Percentiles rank a stretch among this genome's conserved stretches.
Evolutionary conservation across 345 rosid genomes (phyloP).

Genomic region (Salix viminalis): DNA sequence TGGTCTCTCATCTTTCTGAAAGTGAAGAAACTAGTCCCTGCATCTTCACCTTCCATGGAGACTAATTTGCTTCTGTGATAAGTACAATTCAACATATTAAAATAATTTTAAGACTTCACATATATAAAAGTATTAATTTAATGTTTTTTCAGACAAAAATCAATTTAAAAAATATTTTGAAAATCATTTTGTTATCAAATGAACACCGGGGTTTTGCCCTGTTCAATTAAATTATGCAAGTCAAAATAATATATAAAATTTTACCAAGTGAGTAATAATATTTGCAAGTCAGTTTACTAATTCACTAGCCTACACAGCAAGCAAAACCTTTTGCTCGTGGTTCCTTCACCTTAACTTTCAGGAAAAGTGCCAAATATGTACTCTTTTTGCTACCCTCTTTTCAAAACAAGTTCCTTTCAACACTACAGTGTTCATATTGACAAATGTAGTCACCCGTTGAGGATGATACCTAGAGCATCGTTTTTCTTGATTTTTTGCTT

Average conservation of each 20-base stretch:
- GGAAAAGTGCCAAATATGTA: neutral
- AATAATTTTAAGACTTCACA: no score
- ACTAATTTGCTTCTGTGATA: neutral
- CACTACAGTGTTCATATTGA: constrained; percentile 1
- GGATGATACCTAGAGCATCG: neutral
- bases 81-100: no score
- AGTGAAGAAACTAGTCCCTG: constrained; percentile 12
- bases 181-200: no score
- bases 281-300: neutral
- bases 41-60: constrained; percentile 2
- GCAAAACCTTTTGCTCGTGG: neutral
- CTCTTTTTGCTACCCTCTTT: constrained; percentile 1
- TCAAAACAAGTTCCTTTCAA: neutral
- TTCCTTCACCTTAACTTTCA: constrained; percentile 8
- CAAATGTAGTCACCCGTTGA: neutral
- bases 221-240: neutral
- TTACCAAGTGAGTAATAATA: neutral
- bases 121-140: no score
- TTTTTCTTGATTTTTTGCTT: neutral
- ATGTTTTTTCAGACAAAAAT: no score
- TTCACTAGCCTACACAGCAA: neutral
- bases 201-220: neutral
- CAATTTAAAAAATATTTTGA: no score
- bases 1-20: constrained; percentile 14
- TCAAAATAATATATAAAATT: neutral